phyloP scores from a whole-genome alignment of 805 yeast genomes.

The Phaffomyces antillensis region DNA sequence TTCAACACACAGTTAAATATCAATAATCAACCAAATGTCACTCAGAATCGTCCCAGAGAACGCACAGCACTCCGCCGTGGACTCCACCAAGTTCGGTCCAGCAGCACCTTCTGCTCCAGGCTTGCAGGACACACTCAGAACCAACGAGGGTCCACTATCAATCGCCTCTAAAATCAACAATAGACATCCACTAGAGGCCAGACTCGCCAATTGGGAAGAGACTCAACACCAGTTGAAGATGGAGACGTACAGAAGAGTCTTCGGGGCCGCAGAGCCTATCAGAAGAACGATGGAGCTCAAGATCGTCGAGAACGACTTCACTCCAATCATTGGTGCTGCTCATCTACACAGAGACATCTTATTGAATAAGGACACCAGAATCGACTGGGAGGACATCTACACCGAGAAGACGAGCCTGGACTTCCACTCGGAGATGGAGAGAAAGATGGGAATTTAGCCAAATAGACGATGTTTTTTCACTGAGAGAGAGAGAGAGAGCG shows the following conservation, averaged over 20 bases:
- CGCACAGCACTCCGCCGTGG: constrained; percentile 38
- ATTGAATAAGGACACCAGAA: constrained; percentile 61
- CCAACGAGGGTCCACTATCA: constrained; percentile 52
- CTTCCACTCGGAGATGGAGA: constrained; percentile 72
- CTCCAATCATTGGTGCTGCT: constrained; percentile 44
- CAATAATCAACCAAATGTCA: constrained; percentile 10
- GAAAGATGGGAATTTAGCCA: constrained; percentile 26
- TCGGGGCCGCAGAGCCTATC: constrained; percentile 93
- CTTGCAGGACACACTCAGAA: constrained; percentile 60
- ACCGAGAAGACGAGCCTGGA: constrained; percentile 27
- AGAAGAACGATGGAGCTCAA: constrained; percentile 83
- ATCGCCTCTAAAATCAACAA: constrained; percentile 55
- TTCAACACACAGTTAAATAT: too few relatives aligned
- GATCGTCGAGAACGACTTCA: constrained; percentile 66
- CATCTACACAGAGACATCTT: constrained; percentile 72
- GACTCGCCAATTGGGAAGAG: constrained; percentile 73
- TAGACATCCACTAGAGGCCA: constrained; percentile 80
- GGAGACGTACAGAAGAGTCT: constrained; percentile 74
- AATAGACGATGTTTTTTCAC: background rate
- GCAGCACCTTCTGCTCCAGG: constrained; percentile 59
- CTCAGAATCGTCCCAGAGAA: constrained; percentile 50
- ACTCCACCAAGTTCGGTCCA: constrained; percentile 44
- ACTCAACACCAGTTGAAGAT: constrained; percentile 63
- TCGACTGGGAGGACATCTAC: constrained; percentile 95
- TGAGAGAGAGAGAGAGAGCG: too few relatives aligned